Conservation (phyloP, 495 filamentous ascomycete species). For the Hypoxylon trugodes region DNA sequence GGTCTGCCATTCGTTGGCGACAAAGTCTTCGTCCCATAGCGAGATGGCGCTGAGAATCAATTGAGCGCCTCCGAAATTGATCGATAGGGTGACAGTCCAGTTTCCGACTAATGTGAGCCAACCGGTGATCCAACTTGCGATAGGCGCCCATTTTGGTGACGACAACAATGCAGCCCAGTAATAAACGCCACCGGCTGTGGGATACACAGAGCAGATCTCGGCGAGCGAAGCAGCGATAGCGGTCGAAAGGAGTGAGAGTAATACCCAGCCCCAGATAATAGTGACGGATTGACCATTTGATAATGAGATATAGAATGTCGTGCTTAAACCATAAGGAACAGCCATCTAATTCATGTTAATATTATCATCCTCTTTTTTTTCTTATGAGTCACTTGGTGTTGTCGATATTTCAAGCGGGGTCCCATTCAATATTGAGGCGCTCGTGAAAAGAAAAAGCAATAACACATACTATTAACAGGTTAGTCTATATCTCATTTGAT, state of each 20-base stretch:
- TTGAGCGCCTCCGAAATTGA: slow-evolving; percentile 69
- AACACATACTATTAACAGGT: slow-evolving; percentile 41
- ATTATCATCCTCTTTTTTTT: slow-evolving; percentile 38
- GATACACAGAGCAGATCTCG: slow-evolving; percentile 72
- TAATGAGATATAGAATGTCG: slow-evolving; percentile 72
- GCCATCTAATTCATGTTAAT: slow-evolving; percentile 17
- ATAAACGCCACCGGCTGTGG: slow-evolving; percentile 70
- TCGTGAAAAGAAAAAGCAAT: neutral
- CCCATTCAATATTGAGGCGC: neutral
- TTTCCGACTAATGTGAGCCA: slow-evolving; percentile 70
- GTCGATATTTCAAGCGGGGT: neutral
- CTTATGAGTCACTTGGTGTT: neutral
- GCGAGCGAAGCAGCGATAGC: slow-evolving; percentile 69
- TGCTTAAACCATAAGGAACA: slow-evolving; percentile 51
- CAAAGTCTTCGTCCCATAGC: slow-evolving; percentile 60
- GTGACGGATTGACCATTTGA: slow-evolving; percentile 67
- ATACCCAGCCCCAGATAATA: slow-evolving; percentile 62
- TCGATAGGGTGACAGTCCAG: slow-evolving; percentile 73
- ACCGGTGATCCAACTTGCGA: slow-evolving; percentile 71
- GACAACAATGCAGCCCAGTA: slow-evolving; percentile 73
- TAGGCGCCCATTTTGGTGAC: slow-evolving; percentile 62
- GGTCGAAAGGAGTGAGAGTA: slow-evolving; percentile 66
- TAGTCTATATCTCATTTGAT: slow-evolving; percentile 43
- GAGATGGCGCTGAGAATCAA: slow-evolving; percentile 67
- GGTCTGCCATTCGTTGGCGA: slow-evolving; percentile 59